Percentiles rank a stretch among this genome's conserved stretches.
Conservation (phyloP, 305 asterid species). For the Plantago lanceolata region DNA sequence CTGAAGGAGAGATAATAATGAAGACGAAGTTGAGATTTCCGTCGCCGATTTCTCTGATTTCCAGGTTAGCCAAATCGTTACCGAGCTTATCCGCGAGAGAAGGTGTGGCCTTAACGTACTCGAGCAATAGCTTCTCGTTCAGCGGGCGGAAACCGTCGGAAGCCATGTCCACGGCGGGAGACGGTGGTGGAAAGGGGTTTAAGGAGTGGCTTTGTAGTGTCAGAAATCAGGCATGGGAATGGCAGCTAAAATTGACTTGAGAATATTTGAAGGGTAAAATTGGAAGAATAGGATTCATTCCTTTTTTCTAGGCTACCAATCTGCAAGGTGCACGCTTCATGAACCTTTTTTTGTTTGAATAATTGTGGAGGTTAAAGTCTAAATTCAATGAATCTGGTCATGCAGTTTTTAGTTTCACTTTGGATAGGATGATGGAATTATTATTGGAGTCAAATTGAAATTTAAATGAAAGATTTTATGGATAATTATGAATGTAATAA, state of each 20-base stretch:
- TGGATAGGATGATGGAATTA: no score
- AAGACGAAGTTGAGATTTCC: conserved; percentile 94
- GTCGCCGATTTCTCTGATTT: conserved; percentile 86
- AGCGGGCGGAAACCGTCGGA: conserved; percentile 60
- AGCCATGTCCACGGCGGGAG: conserved; percentile 36
- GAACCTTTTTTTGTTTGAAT: no score
- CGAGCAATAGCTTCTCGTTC: conserved; percentile 66
- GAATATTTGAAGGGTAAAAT: neutral
- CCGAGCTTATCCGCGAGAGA: conserved; percentile 61
- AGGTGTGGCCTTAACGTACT: conserved; percentile 72
- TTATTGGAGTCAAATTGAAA: no score
- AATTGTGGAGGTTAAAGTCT: no score
- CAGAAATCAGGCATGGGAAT: neutral
- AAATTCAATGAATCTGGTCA: no score
- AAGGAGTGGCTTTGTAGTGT: neutral
- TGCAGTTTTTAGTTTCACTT: no score
- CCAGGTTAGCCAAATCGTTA: conserved; percentile 46
- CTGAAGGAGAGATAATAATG: conserved; percentile 51
- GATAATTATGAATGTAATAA: no score
- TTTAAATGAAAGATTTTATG: no score
- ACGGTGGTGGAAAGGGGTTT: no score
- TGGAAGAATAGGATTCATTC: conserved; percentile 17
- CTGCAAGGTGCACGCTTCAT: no score
- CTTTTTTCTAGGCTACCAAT: neutral
- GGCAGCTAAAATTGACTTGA: conserved; percentile 16